Conservation (phyloP, 2,329 filamentous ascomycete species). For the Epichloe hybrida region DNA sequence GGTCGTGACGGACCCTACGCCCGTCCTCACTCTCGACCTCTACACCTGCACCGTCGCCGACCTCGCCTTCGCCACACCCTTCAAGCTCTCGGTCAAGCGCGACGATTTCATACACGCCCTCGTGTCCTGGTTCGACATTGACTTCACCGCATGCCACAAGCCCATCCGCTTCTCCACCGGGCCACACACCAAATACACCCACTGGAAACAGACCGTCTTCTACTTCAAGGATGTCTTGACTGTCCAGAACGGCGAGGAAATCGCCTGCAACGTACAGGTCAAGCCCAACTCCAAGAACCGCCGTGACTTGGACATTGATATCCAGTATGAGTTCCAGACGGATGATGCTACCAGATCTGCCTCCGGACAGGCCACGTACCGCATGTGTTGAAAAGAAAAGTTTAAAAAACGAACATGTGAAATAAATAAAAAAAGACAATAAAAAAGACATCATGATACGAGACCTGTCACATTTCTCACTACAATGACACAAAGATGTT, state of each 20-base stretch:
- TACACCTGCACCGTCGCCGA: constrained; percentile 80
- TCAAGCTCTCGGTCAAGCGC: constrained; percentile 62
- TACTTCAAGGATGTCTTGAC: constrained; percentile 90
- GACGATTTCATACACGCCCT: constrained; percentile 94
- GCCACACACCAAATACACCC: constrained; percentile 96
- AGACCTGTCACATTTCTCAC: too few species aligned
- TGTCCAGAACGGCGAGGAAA: constrained; percentile 72
- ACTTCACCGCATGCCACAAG: constrained; percentile 97
- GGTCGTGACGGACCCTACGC: constrained; percentile 79
- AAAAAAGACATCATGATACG: background rate
- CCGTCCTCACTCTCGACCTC: constrained; percentile 78
- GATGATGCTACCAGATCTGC: constrained; percentile 56
- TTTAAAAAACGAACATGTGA: too few species aligned
- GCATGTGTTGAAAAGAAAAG: constrained; percentile 44
- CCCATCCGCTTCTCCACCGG: constrained; percentile 93
- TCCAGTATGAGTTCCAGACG: constrained; percentile 71
- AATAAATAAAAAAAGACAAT: background rate
- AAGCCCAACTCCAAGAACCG: constrained; percentile 89
- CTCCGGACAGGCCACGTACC: constrained; percentile 65
- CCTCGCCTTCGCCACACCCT: constrained; percentile 70
- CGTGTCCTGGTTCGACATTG: constrained; percentile 98
- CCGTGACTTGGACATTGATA: constrained; percentile 82
- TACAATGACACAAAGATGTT: too few species aligned
- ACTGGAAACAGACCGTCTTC: constrained; percentile 99
- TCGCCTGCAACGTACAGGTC: constrained; percentile 62